Conservation (phyloP, 2,329 filamentous ascomycete species). For the Fusarium tuaranense region DNA sequence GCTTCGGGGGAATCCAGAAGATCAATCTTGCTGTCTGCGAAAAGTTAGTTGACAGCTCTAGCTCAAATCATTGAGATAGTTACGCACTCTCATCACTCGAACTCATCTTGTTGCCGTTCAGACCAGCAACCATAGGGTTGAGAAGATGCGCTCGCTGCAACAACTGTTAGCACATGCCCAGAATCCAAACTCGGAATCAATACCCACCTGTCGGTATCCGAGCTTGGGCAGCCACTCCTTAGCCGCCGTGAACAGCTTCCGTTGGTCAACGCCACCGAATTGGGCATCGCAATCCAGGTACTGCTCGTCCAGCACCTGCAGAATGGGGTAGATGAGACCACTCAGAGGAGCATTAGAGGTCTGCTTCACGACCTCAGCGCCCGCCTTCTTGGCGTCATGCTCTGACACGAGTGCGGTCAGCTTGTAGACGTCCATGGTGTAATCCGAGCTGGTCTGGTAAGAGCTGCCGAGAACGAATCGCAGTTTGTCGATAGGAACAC, state of each 20-base stretch:
- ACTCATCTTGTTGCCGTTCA: constrained; percentile 89
- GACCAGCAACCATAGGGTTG: constrained; percentile 87
- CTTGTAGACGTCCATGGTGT: constrained; percentile 91
- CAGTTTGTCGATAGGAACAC: constrained; percentile 82
- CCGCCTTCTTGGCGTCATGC: constrained; percentile 89
- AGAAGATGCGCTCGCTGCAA: constrained; percentile 53
- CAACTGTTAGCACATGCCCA: constrained; percentile 10
- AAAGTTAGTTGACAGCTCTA: neutral
- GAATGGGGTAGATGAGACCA: constrained; percentile 55
- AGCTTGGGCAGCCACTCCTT: constrained; percentile 87
- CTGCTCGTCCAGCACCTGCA: constrained; percentile 93
- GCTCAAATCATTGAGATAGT: neutral
- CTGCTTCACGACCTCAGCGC: constrained; percentile 96
- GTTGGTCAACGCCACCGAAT: constrained; percentile 86
- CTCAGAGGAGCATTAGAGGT: constrained; percentile 78
- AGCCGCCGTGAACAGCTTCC: constrained; percentile 89
- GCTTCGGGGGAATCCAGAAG: constrained; percentile 82
- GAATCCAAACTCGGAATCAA: no score
- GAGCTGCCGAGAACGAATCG: constrained; percentile 86
- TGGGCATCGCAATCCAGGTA: constrained; percentile 90
- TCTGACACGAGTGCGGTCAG: constrained; percentile 77
- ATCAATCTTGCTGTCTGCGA: constrained; percentile 86
- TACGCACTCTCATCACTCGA: constrained; percentile 72
- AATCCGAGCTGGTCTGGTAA: constrained; percentile 80
- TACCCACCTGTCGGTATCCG: constrained; percentile 76